These are phyloP conservation scores for Curvularia eragrostidis DNA, from an alignment of 2,329 filamentous ascomycete genomes.

Conservation along the genomic window DNA sequence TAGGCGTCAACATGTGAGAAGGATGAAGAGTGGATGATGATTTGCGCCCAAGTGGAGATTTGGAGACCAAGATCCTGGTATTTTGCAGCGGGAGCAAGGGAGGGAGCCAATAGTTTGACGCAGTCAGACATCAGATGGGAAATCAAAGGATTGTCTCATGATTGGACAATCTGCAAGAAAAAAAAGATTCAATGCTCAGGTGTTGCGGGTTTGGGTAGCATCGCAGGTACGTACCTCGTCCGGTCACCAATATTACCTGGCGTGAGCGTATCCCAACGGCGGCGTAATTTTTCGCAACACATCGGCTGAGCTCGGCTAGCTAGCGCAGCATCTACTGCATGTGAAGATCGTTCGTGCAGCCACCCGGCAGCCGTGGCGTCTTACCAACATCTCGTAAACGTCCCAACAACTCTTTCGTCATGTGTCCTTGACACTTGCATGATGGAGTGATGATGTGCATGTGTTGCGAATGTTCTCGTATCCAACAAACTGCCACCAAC, in stretches of 20 bases:
- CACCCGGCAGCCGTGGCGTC: conserved; percentile 4
- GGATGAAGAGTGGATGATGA: conserved; percentile 5
- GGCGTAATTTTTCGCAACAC: conserved; percentile 7
- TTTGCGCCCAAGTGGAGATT: conserved; percentile 10
- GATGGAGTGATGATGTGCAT: conserved; percentile 1
- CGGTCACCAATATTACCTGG: conserved; percentile 4
- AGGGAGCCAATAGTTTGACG: conserved; percentile 7
- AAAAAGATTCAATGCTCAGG: conserved; percentile 4
- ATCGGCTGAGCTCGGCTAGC: conserved; percentile 16
- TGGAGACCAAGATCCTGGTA: conserved; percentile 1
- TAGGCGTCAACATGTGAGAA: conserved; percentile 9
- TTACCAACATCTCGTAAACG: not conserved
- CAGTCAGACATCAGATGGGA: conserved; percentile 2
- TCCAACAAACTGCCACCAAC: conserved; percentile 1
- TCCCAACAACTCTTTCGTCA: conserved; percentile 10
- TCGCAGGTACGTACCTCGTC: conserved; percentile 13
- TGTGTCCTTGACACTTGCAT: conserved; percentile 3
- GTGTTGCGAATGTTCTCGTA: not conserved
- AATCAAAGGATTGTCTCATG: conserved; percentile 1
- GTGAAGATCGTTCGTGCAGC: conserved; percentile 10
- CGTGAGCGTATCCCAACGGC: conserved; percentile 1
- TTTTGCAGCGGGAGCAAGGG: conserved; percentile 9
- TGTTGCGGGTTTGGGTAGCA: conserved; percentile 14
- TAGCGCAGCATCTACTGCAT: conserved; percentile 3
- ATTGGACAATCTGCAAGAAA: not conserved